phyloP scores from a whole-genome alignment of 257 asterid species.

The Asclepias syriaca region DNA sequence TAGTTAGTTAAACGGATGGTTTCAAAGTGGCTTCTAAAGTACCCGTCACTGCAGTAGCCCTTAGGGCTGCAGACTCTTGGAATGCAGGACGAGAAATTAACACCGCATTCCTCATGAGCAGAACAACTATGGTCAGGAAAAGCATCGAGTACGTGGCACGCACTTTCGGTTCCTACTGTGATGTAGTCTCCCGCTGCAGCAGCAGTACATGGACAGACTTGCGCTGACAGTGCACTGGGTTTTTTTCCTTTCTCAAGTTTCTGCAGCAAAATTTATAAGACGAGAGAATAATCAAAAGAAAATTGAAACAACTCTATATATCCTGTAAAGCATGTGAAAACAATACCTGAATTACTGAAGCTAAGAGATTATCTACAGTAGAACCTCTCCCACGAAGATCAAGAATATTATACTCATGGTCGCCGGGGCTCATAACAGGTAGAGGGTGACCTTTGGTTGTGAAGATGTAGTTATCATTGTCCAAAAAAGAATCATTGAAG shows the following conservation, averaged over 20 bases:
- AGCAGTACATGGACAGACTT: conserved; percentile 56
- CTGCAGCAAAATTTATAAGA: conserved; percentile 30
- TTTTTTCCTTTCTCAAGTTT: conserved; percentile 33
- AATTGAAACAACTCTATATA: not conserved
- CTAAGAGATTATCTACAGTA: conserved; percentile 50
- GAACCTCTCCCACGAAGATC: conserved; percentile 42
- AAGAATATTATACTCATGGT: conserved; percentile 31
- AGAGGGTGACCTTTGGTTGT: conserved; percentile 97
- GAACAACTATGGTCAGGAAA: conserved; percentile 63
- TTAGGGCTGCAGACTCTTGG: conserved; percentile 79
- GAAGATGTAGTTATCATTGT: conserved; percentile 63
- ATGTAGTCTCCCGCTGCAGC: conserved; percentile 16
- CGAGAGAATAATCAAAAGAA: not conserved
- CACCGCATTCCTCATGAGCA: conserved; percentile 74
- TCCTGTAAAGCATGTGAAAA: conserved; percentile 1
- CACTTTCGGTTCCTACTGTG: conserved; percentile 48
- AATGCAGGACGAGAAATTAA: conserved; percentile 67
- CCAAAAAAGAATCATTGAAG: conserved; percentile 71
- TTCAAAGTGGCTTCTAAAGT: not conserved
- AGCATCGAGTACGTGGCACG: conserved; percentile 67
- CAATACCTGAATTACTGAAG: conserved; percentile 52
- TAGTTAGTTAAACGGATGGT: too few species aligned
- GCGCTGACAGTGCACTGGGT: conserved; percentile 72
- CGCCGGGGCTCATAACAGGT: conserved; percentile 84
- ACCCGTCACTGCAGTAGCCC: conserved; percentile 90